phyloP scores from a whole-genome alignment of 192 early-diverging fungal species.

The Umbelopsis sp. region DNA sequence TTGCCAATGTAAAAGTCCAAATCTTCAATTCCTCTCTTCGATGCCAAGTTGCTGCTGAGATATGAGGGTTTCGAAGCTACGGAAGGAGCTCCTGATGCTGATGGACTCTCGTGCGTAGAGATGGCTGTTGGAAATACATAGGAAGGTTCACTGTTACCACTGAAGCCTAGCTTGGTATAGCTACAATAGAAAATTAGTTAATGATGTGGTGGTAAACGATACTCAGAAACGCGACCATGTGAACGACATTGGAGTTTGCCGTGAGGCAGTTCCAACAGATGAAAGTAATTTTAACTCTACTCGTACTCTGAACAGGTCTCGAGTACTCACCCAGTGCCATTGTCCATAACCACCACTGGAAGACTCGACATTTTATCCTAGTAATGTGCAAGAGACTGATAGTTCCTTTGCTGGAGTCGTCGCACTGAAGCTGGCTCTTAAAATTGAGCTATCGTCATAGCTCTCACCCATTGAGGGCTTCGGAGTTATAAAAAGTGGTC shows the following conservation, averaged over 20 bases:
- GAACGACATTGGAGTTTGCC: not conserved
- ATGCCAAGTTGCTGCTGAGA: constrained; percentile 75
- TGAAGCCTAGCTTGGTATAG: constrained; percentile 97
- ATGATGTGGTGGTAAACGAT: constrained; percentile 16
- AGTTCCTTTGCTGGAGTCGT: constrained; percentile 14
- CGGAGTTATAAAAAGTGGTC: too few species aligned
- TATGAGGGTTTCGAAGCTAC: constrained; percentile 59
- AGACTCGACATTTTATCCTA: constrained; percentile 46
- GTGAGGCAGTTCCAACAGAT: not conserved
- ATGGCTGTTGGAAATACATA: constrained; percentile 97
- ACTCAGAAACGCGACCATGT: not conserved
- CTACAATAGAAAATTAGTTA: constrained; percentile 37
- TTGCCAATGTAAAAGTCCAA: constrained; percentile 97
- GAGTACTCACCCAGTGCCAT: constrained; percentile 88
- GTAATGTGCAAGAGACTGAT: constrained; percentile 12
- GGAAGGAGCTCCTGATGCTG: constrained; percentile 48
- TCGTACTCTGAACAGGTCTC: not conserved
- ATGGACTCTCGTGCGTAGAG: constrained; percentile 69
- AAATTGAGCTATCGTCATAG: constrained; percentile 11
- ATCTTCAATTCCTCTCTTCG: constrained; percentile 97
- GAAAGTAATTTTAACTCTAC: not conserved
- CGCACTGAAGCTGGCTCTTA: constrained; percentile 14
- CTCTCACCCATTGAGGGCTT: not conserved
- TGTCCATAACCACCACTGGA: constrained; percentile 94
- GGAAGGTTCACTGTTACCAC: constrained; percentile 95